Evolutionary conservation across 2,329 filamentous ascomycete species (phyloP), one percentile per base, ranked within the genome.

Genomic region (Cladophialophora yegresii): DNA sequence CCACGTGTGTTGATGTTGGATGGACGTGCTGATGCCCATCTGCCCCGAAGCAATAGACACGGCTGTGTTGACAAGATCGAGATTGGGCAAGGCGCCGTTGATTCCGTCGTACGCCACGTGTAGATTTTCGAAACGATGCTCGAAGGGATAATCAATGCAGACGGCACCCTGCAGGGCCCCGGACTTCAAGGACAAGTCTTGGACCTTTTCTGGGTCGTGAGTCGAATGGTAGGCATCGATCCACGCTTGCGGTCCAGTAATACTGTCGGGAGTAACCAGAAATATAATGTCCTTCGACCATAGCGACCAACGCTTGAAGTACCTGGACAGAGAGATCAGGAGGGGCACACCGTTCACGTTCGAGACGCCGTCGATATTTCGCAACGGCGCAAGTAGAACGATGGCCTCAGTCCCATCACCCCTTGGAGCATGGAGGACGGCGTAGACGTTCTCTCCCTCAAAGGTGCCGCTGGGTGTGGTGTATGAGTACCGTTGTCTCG

Each of bases 271-370:
- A 0, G 95, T 88, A 54, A 99, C 84, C 5, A 99, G 79, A 71
- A 99, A 87, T 64, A 99, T 93, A 70, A 99, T 96, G 76, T 99
- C 95, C 78, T 99, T 99, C 64, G 93, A 97, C 95, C 95, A 99
- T 30, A 99, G 83, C 59, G 92, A 97, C 95, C 95, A 99, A 71
- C 89, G 87, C 78, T 96, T 96, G 80, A 99, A 98, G 78, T 99
- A 99, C 70, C 95, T 87, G 30, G 92, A 91, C 70, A 99, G 79
- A 0, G 93, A 93, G 72, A 99, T 80, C 1, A 92, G 88, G 33
- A 99, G 83, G 7, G 92, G 89, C 5, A 99, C 88, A 20, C 93
- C 95, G 66, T 93, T 95, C 68, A 88, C 84, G 78, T 99, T 99
- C 71, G 93, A 78, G 70, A 89, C 84, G 28, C 85, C 87, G 61